phyloP scores from a whole-genome alignment of 2,329 filamentous ascomycete genomes.

The Penicillium hordei region DNA sequence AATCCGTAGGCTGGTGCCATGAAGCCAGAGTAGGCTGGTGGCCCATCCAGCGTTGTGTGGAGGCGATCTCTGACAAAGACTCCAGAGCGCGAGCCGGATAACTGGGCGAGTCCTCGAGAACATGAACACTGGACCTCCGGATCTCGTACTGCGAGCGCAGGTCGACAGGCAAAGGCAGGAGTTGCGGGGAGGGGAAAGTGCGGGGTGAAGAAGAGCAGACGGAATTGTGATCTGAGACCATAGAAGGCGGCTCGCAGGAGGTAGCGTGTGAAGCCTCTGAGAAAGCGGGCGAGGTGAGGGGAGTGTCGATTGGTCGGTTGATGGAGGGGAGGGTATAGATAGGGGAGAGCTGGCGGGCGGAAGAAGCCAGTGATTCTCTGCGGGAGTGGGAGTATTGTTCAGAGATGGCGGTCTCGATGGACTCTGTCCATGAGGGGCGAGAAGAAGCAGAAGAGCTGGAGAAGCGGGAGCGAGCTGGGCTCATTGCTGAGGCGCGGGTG shows the following conservation, averaged over 20 bases:
- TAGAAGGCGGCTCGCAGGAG: conserved; percentile 63
- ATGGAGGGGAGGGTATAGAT: conserved; percentile 41
- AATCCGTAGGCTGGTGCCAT: conserved; percentile 31
- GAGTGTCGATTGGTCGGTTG: conserved; percentile 50
- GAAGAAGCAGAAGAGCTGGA: conserved; percentile 27
- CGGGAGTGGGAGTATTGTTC: conserved; percentile 22
- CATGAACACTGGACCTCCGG: conserved; percentile 33
- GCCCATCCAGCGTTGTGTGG: conserved; percentile 31
- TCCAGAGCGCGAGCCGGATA: conserved; percentile 25
- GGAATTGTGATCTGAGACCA: conserved; percentile 69
- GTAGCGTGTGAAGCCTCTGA: conserved; percentile 62
- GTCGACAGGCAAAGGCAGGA: conserved; percentile 43
- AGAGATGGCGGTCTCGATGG: conserved; percentile 13
- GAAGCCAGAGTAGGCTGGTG: conserved; percentile 27
- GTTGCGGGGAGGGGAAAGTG: conserved; percentile 43
- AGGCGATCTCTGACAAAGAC: conserved; percentile 27
- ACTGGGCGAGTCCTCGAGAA: conserved; percentile 28
- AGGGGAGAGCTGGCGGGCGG: conserved; percentile 36
- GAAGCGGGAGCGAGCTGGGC: conserved; percentile 33
- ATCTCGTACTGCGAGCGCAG: conserved; percentile 44
- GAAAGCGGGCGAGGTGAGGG: conserved; percentile 64
- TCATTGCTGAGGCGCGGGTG: conserved; percentile 32
- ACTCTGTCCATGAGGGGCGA: conserved; percentile 25
- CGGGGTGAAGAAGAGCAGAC: conserved; percentile 61
- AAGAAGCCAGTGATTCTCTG: conserved; percentile 26